Evolutionary conservation across 163 green algal species (phyloP).

Genomic region (Scenedesmus sp.): DNA sequence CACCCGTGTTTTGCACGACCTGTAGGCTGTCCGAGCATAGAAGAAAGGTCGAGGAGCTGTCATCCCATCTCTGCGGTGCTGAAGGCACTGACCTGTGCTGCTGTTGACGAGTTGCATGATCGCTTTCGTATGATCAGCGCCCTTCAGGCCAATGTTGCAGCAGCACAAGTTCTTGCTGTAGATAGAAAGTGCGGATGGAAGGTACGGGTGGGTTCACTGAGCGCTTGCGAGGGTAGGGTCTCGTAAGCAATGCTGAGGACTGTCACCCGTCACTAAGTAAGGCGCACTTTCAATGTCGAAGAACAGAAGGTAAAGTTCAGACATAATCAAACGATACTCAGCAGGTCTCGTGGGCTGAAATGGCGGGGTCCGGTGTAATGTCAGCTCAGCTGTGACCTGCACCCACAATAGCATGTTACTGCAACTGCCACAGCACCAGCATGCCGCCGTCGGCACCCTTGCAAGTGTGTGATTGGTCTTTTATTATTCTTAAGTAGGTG

Average conservation of each 20-base stretch:
- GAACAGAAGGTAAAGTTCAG: background rate
- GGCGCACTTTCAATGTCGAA: background rate
- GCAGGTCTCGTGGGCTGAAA: background rate
- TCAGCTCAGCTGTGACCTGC: background rate
- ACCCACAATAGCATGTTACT: constrained; percentile 3
- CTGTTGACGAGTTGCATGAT: background rate
- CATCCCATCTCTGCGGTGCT: background rate
- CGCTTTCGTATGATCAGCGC: background rate
- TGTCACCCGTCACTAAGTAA: background rate
- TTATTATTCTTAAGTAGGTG: background rate
- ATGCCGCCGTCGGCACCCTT: background rate
- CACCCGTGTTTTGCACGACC: background rate
- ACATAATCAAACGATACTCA: background rate
- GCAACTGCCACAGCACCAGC: background rate
- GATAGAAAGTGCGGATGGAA: background rate
- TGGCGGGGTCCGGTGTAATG: background rate
- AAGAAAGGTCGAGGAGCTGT: background rate
- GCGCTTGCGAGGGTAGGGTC: background rate
- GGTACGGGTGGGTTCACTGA: background rate
- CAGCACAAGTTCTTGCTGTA: background rate
- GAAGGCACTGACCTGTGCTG: background rate
- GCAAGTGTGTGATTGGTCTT: background rate
- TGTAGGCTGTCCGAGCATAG: background rate
- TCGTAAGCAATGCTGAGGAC: background rate
- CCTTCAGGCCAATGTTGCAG: background rate